Percentiles rank a stretch among this genome's conserved stretches.
These are phyloP conservation scores for Chimonanthus salicifolius DNA, from an alignment of 164 flowering plant genomes.

Conservation along the genomic window DNA sequence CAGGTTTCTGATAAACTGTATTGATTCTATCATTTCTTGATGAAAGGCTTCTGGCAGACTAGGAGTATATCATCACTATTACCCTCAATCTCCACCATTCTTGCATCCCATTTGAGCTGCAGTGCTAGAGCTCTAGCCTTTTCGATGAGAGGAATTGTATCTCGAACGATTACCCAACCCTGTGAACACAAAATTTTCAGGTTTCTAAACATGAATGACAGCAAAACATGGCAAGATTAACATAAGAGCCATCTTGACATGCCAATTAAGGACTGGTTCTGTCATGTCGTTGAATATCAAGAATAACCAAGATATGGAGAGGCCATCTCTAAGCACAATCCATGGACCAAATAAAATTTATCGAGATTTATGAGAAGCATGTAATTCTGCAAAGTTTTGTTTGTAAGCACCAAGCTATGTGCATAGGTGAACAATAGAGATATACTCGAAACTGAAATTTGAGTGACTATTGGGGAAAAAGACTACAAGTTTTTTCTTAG, in stretches of 20 bases:
- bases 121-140: slow-evolving; percentile 64
- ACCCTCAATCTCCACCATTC: slow-evolving; percentile 76
- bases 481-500: neutral
- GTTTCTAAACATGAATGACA: slow-evolving; percentile 1
- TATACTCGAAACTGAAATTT: neutral
- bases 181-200: slow-evolving; percentile 26
- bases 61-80: slow-evolving; percentile 82
- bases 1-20: slow-evolving; percentile 1
- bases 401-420: no score
- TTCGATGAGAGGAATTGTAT: slow-evolving; percentile 47
- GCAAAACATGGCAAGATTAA: neutral
- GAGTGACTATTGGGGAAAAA: neutral
- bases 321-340: neutral
- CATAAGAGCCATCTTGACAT: neutral
- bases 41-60: slow-evolving; percentile 89
- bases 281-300: no score
- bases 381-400: no score
- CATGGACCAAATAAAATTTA: neutral
- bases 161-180: slow-evolving; percentile 95
- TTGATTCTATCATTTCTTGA: slow-evolving; percentile 54
- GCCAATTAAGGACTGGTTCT: neutral
- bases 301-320: neutral
- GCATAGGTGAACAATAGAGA: neutral
- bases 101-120: slow-evolving; percentile 84
- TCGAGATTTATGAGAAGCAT: neutral